Conservation (phyloP, 2,329 filamentous ascomycete species). For the Calycina herbarum region DNA sequence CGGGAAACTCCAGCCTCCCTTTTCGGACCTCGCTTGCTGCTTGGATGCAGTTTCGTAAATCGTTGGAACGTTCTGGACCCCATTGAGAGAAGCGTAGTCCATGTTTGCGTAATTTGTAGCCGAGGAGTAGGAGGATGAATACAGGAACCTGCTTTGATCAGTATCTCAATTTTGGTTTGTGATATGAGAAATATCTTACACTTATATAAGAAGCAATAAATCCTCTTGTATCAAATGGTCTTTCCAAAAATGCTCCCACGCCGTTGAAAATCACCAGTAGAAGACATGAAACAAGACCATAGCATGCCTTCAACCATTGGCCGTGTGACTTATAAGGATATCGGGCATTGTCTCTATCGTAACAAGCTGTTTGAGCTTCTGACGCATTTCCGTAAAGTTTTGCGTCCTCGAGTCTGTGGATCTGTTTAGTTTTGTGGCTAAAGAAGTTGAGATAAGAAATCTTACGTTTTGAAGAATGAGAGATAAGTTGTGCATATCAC, state of each 20-base stretch:
- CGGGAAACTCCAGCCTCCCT: slow-evolving; percentile 41
- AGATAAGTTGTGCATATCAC: slow-evolving; percentile 45
- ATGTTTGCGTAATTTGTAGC: slow-evolving; percentile 42
- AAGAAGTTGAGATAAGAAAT: background rate
- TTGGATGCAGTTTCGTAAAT: slow-evolving; percentile 42
- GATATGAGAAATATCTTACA: slow-evolving; percentile 32
- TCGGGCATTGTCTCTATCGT: slow-evolving; percentile 39
- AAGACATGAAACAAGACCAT: slow-evolving; percentile 38
- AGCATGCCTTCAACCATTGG: slow-evolving; percentile 42
- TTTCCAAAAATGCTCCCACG: slow-evolving; percentile 37
- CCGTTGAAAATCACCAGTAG: slow-evolving; percentile 42
- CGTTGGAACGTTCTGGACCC: slow-evolving; percentile 41
- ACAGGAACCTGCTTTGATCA: slow-evolving; percentile 37
- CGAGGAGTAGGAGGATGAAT: slow-evolving; percentile 41
- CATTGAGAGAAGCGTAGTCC: slow-evolving; percentile 38
- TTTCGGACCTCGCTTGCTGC: slow-evolving; percentile 38
- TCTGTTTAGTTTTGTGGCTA: background rate
- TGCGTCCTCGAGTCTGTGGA: slow-evolving; percentile 40
- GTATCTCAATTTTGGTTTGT: background rate
- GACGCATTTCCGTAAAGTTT: slow-evolving; percentile 43
- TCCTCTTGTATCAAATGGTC: slow-evolving; percentile 39
- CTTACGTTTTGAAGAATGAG: slow-evolving; percentile 41
- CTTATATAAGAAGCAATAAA: slow-evolving; percentile 45
- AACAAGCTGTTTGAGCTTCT: slow-evolving; percentile 39
- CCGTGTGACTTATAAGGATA: slow-evolving; percentile 44